These are phyloP conservation scores for Oryza meyeriana DNA, from an alignment of 176 grass and related monocot genomes.

Conservation along the genomic window DNA sequence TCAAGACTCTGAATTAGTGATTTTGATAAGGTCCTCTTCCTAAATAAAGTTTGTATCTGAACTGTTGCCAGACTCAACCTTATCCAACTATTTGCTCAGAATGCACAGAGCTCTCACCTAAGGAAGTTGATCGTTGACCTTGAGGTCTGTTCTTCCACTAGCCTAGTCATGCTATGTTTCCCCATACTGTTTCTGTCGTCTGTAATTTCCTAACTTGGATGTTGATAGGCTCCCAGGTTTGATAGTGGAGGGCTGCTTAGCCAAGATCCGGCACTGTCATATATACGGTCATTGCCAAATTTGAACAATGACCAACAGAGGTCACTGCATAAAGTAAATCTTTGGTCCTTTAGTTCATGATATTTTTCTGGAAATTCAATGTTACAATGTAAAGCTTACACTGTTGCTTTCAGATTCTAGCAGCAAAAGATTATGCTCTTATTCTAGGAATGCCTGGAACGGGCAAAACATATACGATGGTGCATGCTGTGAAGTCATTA, in stretches of 20 bases:
- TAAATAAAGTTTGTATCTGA: constrained; percentile 30
- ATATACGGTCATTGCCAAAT: constrained; percentile 63
- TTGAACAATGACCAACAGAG: constrained; percentile 89
- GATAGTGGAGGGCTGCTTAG: constrained; percentile 82
- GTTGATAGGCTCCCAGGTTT: constrained; percentile 81
- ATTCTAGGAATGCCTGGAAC: constrained; percentile 99
- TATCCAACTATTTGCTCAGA: constrained; percentile 74
- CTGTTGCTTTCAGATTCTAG: constrained; percentile 74
- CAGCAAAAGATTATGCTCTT: constrained; percentile 96
- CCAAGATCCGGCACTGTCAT: constrained; percentile 90
- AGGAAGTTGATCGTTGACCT: constrained; percentile 86
- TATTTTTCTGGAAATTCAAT: constrained; percentile 30
- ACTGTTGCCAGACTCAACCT: constrained; percentile 65
- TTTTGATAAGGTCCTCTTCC: constrained; percentile 12
- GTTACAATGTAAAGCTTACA: constrained; percentile 13
- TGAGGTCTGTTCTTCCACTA: constrained; percentile 48
- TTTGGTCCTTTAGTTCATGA: constrained; percentile 16
- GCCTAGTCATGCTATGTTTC: constrained; percentile 15
- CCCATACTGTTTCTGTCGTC: constrained; percentile 13
- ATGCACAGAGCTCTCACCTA: constrained; percentile 51
- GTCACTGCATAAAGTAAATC: constrained; percentile 82
- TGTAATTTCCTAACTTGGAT: constrained; percentile 35
- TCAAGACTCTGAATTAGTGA: neutral
- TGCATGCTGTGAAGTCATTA: constrained; percentile 94
- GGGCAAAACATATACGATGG: constrained; percentile 98